phyloP scores from a whole-genome alignment of 2,329 filamentous ascomycete species.

The Penicillium sp. region DNA sequence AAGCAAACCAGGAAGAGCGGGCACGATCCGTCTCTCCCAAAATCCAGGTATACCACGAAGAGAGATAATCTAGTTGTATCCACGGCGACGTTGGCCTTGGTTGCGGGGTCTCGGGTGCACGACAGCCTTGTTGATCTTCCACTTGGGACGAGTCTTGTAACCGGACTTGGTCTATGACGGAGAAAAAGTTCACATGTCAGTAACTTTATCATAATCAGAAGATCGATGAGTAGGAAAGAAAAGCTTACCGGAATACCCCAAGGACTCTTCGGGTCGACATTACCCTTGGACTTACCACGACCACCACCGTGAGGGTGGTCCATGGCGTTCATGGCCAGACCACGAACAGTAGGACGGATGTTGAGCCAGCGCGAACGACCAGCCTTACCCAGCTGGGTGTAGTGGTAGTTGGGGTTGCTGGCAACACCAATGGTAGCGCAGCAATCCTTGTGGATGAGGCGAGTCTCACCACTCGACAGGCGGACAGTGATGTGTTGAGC shows the following conservation, averaged over 20 bases:
- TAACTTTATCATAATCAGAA: constrained; percentile 14
- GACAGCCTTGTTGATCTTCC: constrained; percentile 90
- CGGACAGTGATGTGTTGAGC: constrained; percentile 82
- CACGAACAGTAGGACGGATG: constrained; percentile 92
- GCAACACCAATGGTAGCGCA: constrained; percentile 93
- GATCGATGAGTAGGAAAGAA: constrained; percentile 10
- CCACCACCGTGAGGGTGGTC: constrained; percentile 99
- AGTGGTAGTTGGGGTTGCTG: constrained; percentile 92
- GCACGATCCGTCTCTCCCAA: neutral
- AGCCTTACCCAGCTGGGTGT: constrained; percentile 90
- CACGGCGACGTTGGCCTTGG: constrained; percentile 81
- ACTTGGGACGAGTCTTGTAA: constrained; percentile 88
- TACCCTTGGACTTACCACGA: constrained; percentile 99
- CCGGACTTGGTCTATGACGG: constrained; percentile 58
- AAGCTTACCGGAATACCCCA: constrained; percentile 85
- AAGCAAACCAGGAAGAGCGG: constrained; percentile 1
- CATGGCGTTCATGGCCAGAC: constrained; percentile 98
- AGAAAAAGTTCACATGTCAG: constrained; percentile 22
- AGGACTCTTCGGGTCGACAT: constrained; percentile 89
- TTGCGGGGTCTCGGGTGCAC: constrained; percentile 84
- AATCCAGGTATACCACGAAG: neutral
- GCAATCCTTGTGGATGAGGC: constrained; percentile 87
- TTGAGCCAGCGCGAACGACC: constrained; percentile 92
- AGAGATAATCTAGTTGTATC: constrained; percentile 60
- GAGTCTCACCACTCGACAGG: constrained; percentile 89